These are phyloP conservation scores for Galerina sulciceps DNA, from an alignment of 768 basidiomycete species.

Conservation along the genomic window DNA sequence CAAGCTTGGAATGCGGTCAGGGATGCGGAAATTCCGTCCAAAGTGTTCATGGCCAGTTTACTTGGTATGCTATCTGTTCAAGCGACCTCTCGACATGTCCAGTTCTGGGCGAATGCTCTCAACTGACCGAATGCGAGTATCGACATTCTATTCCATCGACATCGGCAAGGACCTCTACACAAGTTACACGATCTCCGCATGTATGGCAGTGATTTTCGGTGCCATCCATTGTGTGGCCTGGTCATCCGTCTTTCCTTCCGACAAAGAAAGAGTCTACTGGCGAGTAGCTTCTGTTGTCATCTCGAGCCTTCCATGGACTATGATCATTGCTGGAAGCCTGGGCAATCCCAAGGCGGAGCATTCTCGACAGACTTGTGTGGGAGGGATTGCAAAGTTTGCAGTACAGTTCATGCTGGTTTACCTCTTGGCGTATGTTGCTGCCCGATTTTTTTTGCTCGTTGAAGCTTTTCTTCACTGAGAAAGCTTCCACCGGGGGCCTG, in stretches of 20 bases:
- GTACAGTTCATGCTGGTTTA: no score
- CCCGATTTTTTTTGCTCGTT: neutral
- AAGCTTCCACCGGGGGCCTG: neutral
- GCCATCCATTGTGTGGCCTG: constrained; percentile 13
- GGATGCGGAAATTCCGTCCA: no score
- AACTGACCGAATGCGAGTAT: neutral
- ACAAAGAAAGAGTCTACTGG: neutral
- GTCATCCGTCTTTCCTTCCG: constrained; percentile 1
- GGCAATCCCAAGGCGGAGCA: neutral
- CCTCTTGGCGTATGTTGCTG: neutral
- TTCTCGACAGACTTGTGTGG: no score
- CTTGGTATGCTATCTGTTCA: no score
- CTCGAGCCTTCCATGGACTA: neutral
- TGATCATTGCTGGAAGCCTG: neutral
- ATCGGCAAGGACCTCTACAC: neutral
- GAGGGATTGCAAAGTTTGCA: no score
- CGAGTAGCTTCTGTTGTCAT: constrained; percentile 1
- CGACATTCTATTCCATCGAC: constrained; percentile 6
- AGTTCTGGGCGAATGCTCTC: no score
- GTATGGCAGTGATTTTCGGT: constrained; percentile 4
- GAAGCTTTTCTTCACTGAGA: neutral
- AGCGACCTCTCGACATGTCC: no score
- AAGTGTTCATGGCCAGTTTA: no score
- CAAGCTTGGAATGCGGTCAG: no score
- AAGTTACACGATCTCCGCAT: no score